These are phyloP conservation scores for Tephrocybe sp. DNA, from an alignment of 768 basidiomycete genomes.

Conservation along the genomic window DNA sequence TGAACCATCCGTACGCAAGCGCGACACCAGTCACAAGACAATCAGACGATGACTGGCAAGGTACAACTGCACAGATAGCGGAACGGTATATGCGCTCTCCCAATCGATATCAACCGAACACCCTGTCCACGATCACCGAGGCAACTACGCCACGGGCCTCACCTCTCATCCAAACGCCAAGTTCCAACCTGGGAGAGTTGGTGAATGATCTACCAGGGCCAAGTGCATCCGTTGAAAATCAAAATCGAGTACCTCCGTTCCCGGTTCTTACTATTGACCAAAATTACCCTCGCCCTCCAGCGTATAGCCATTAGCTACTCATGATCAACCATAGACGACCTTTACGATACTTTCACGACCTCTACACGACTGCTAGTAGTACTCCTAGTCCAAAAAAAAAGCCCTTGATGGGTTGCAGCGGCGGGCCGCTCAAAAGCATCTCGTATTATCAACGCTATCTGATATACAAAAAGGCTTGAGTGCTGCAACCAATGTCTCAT, in stretches of 20 bases:
- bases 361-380: not conserved
- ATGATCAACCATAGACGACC: not conserved
- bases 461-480: not conserved
- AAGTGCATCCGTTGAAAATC: not conserved
- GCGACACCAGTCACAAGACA: not conserved
- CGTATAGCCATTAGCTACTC: constrained; percentile 1
- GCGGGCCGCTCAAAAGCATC: not conserved
- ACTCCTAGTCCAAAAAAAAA: not conserved
- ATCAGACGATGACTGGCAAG: constrained; percentile 12
- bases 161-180: constrained; percentile 13
- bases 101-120: constrained; percentile 17
- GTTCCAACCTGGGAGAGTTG: constrained; percentile 10
- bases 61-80: constrained; percentile 16
- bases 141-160: constrained; percentile 15
- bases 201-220: not conserved
- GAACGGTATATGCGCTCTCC: constrained; percentile 13
- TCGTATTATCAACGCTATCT: not conserved
- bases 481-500: not conserved
- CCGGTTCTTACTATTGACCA: not conserved
- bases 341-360: not conserved
- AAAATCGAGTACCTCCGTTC: constrained; percentile 8
- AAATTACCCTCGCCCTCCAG: constrained; percentile 7
- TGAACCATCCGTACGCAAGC: constrained; percentile 8
- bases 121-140: constrained; percentile 20
- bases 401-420: not conserved